A percentile compares a stretch with the other conserved stretches of the same genome.
These are phyloP conservation scores for Rhizophagus clarus DNA, from an alignment of 192 early-diverging fungal species.

Conservation along the genomic window DNA sequence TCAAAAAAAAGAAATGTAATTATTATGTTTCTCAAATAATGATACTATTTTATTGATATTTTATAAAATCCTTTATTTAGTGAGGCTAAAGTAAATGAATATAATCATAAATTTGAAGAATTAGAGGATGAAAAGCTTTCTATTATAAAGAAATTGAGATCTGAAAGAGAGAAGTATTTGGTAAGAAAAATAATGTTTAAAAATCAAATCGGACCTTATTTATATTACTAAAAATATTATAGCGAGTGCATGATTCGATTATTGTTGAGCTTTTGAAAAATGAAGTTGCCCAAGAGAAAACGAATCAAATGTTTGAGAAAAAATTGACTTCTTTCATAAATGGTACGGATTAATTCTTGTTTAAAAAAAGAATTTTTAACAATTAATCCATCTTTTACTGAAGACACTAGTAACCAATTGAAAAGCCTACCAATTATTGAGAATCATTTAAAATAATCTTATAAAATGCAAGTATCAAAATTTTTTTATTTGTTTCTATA, in stretches of 20 bases:
- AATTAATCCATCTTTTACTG: background rate
- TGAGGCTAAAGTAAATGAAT: conserved; percentile 14
- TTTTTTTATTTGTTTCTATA: no score
- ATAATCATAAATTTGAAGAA: conserved; percentile 14
- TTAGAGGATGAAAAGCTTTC: conserved; percentile 5
- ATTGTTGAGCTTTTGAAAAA: conserved; percentile 2
- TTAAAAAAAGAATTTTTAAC: background rate
- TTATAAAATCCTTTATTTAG: background rate
- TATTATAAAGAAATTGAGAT: conserved; percentile 24
- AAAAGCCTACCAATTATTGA: background rate
- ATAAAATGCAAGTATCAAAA: no score
- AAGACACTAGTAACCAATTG: conserved; percentile 1
- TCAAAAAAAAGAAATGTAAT: conserved; percentile 14
- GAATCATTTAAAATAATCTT: no score
- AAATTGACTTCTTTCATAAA: conserved; percentile 14
- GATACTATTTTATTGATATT: background rate
- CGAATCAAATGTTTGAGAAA: conserved; percentile 15
- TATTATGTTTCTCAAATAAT: background rate
- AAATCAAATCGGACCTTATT: background rate
- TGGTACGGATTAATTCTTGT: background rate
- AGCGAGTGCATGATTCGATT: conserved; percentile 16
- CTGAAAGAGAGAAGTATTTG: conserved; percentile 15
- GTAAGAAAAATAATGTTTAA: background rate
- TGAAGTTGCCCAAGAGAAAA: conserved; percentile 4
- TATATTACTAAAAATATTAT: background rate